Conservation (phyloP, 2,329 filamentous ascomycete species). For the Stachybotrys chlorohalonatus region DNA sequence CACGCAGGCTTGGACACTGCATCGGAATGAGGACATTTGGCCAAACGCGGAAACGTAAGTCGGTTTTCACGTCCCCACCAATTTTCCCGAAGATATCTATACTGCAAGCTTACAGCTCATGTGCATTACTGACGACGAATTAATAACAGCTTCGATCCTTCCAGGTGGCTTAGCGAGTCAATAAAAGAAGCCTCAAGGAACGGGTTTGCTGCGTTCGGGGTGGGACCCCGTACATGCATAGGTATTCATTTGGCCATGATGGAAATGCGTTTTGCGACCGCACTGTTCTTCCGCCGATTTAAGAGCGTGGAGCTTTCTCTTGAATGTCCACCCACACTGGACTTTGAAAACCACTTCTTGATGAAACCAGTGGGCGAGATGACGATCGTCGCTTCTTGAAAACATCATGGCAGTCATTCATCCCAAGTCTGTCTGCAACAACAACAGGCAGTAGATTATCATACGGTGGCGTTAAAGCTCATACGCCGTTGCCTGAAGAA, state of each 20-base stretch:
- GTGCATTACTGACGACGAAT: not conserved
- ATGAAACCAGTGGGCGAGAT: not conserved
- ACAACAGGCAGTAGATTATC: no score
- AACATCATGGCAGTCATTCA: no score
- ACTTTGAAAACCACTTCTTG: constrained; percentile 1
- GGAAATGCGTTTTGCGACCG: not conserved
- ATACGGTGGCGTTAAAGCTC: no score
- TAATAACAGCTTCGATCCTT: not conserved
- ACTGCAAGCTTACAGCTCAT: not conserved
- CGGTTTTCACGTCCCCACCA: no score
- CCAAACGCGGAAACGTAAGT: not conserved
- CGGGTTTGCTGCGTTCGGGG: not conserved
- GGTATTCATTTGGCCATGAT: not conserved
- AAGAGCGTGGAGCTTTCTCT: not conserved
- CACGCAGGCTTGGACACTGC: not conserved
- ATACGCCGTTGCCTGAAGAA: no score
- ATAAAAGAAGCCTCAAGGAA: not conserved
- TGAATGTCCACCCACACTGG: not conserved
- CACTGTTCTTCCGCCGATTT: constrained; percentile 1
- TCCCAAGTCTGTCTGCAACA: no score
- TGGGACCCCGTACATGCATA: not conserved
- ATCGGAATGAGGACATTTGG: not conserved
- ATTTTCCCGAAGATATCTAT: not conserved
- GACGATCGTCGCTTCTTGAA: not conserved
- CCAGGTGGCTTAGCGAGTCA: not conserved